Evolutionary conservation across 1,284 basidiomycete genomes (phyloP), one percentile per base, ranked within the genome.

Genomic region (Pseudozyma sp.): DNA sequence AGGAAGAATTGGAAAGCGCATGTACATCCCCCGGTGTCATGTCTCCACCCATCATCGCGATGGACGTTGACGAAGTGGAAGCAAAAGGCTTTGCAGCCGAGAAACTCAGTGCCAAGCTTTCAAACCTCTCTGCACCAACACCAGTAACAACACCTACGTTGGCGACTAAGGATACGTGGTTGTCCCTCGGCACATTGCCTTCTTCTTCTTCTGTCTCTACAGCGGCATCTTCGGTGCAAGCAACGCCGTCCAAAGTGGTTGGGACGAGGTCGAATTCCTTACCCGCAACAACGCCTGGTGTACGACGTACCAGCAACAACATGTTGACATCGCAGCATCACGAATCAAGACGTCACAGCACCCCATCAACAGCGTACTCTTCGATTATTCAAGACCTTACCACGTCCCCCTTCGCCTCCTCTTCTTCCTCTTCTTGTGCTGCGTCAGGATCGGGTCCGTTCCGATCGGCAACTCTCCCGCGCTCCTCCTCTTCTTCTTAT

Each of bases 11-110:
- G 10, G 64, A 63, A 18, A 72, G 70, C 51, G 49, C 40, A 0
- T 74, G 66, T 40, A 69, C 71, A 10, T 74, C 71, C 10, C 65
- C 71, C 1, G 71, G 71, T 11, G 18, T 51, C 50, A 43, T 59
- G 65, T 61, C 70, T 18, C 70, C 70, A 21, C 60, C 51, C 8
- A 31, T 31, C 25, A 31, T 31, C 25, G 25, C 25, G 25, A 51
- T 61, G 52, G 62, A 58, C 12, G 31, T 52, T 1, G 59, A 61
- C 16, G 44, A 53, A 7, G 35, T 42, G 1, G 36, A 21, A 35
- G 9, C 16, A 16, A 14, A 16, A 44, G 19, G 43, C 43, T 31
- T 68, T 49, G 38, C 42, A 39, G 52, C 54, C 10, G 70, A 73
- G 9, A 57, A 35, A 25, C 70, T 73, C 19, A 61, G 58, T 39